Evolutionary conservation across 495 filamentous ascomycete species (phyloP).

Genomic region (Penicillium herquei): DNA sequence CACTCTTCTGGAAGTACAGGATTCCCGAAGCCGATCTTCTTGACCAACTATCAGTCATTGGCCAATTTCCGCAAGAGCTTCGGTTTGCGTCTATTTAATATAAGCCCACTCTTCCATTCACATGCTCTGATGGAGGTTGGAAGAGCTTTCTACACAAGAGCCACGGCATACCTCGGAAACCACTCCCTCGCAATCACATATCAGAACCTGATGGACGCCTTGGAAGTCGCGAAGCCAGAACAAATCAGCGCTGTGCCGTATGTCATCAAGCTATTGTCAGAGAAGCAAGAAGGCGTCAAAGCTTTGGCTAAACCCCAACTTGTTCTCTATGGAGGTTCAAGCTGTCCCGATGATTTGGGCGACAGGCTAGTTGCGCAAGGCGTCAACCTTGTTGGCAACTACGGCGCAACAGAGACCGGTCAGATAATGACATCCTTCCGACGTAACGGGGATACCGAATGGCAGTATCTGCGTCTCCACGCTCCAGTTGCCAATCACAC

Average conservation of each 20-base stretch:
- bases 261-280: slow-evolving; percentile 51
- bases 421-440: slow-evolving; percentile 56
- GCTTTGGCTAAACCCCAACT: slow-evolving; percentile 41
- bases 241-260: slow-evolving; percentile 58
- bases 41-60: slow-evolving; percentile 36
- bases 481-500: slow-evolving; percentile 36
- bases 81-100: slow-evolving; percentile 42
- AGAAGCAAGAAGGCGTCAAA: slow-evolving; percentile 28
- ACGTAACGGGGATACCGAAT: slow-evolving; percentile 52
- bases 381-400: slow-evolving; percentile 53
- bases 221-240: slow-evolving; percentile 44
- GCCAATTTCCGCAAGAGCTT: slow-evolving; percentile 36
- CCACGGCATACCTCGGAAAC: slow-evolving; percentile 46
- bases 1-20: slow-evolving; percentile 61
- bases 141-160: slow-evolving; percentile 48
- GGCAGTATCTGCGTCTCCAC: slow-evolving; percentile 60
- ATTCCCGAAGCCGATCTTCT: slow-evolving; percentile 54
- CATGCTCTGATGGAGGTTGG: slow-evolving; percentile 45
- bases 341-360: slow-evolving; percentile 56
- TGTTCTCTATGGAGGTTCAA: slow-evolving; percentile 53
- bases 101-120: slow-evolving; percentile 54
- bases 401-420: slow-evolving; percentile 54
- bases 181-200: slow-evolving; percentile 53
- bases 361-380: slow-evolving; percentile 53
- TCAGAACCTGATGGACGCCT: slow-evolving; percentile 45